phyloP scores from a whole-genome alignment of 176 grass and related monocot species.

The Saccharum officinarum region DNA sequence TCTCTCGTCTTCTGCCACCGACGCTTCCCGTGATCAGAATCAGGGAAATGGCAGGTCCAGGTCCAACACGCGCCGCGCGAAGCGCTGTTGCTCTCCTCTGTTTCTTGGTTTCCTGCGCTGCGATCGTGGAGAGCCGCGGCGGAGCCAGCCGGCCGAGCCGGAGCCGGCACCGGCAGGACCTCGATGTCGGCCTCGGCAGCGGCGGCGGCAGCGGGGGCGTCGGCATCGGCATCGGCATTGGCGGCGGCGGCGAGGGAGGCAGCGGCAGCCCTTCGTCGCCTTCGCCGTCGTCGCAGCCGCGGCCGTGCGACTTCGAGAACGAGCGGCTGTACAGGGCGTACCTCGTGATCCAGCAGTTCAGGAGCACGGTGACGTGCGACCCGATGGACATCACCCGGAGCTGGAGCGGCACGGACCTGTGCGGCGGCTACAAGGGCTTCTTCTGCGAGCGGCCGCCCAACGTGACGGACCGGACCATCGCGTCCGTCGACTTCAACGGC shows the following conservation, averaged over 20 bases:
- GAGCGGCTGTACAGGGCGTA: constrained; percentile 61
- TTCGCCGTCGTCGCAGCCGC: neutral
- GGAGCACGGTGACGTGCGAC: constrained; percentile 60
- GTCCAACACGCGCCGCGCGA: neutral
- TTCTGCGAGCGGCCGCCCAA: constrained; percentile 66
- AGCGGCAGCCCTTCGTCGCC: neutral
- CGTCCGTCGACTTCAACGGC: constrained; percentile 92
- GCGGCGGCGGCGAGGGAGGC: neutral
- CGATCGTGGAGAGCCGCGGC: constrained; percentile 18
- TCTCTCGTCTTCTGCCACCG: neutral
- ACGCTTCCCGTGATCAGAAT: neutral
- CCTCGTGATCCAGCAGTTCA: constrained; percentile 66
- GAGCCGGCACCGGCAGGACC: constrained; percentile 24
- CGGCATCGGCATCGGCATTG: constrained; percentile 31
- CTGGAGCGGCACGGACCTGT: constrained; percentile 58
- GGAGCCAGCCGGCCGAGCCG: constrained; percentile 8
- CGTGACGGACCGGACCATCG: constrained; percentile 28
- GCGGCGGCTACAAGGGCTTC: constrained; percentile 67
- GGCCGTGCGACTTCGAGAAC: constrained; percentile 67
- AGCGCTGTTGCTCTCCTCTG: constrained; percentile 28
- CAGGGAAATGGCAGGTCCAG: constrained; percentile 18
- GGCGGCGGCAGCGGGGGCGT: constrained; percentile 21
- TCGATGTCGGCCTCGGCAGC: constrained; percentile 30
- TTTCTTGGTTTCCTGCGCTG: constrained; percentile 29
- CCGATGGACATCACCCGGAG: neutral